Evolutionary conservation across 768 basidiomycete species (phyloP).

Genomic region (Cystofilobasidium bisporidii): DNA sequence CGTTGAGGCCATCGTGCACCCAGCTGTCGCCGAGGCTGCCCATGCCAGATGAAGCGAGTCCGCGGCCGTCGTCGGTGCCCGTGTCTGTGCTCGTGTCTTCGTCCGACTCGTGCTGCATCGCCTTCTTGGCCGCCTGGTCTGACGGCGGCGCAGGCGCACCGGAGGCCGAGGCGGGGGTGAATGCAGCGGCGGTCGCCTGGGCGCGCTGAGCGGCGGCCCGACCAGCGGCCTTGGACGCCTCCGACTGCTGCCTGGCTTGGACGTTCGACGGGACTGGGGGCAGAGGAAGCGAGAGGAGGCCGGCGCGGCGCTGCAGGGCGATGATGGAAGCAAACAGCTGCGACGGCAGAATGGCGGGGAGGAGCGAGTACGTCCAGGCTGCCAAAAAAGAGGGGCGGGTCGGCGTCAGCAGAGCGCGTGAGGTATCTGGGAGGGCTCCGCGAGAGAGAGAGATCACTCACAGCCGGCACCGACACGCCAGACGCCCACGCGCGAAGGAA

Average conservation of each 20-base stretch:
- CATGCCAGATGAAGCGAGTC: neutral
- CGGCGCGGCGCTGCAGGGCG: neutral
- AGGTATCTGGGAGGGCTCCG: neutral
- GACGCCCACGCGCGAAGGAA: neutral
- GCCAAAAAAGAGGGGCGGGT: neutral
- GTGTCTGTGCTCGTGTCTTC: neutral
- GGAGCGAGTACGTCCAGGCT: conserved; percentile 23
- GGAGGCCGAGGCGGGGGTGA: neutral
- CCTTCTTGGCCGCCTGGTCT: neutral
- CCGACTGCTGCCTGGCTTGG: neutral
- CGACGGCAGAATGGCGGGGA: conserved; percentile 8
- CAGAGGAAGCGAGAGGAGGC: neutral
- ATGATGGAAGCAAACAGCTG: neutral
- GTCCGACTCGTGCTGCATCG: neutral
- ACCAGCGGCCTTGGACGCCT: neutral
- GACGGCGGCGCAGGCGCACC: neutral
- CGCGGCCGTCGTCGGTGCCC: conserved; percentile 6
- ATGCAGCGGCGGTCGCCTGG: neutral
- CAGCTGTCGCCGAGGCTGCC: conserved; percentile 6
- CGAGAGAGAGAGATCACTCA: neutral
- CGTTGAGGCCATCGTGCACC: conserved; percentile 1
- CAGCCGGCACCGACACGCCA: conserved; percentile 19
- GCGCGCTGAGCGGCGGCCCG: conserved; percentile 5
- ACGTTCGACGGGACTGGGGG: neutral
- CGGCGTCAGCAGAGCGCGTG: neutral